These are phyloP conservation scores for Boeremia lycopersici DNA, from an alignment of 2,329 filamentous ascomycete genomes.

Conservation along the genomic window DNA sequence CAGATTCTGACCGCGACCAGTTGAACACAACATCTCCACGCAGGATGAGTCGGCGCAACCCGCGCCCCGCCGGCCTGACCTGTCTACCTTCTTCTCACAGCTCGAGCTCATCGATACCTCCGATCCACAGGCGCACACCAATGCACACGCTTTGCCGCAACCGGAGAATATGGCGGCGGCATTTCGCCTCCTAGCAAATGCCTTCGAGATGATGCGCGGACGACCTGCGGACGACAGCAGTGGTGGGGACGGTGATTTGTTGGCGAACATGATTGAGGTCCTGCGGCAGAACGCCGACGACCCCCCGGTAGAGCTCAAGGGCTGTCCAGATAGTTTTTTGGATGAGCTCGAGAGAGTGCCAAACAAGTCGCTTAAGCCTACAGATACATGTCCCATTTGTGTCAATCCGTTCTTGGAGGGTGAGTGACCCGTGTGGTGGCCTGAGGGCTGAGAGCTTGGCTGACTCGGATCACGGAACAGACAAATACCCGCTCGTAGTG, in stretches of 20 bases:
- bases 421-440: constrained; percentile 28
- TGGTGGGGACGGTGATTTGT: constrained; percentile 48
- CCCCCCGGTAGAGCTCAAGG: constrained; percentile 65
- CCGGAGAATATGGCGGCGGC: constrained; percentile 66
- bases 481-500: constrained; percentile 68
- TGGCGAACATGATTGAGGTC: constrained; percentile 61
- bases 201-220: constrained; percentile 63
- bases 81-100: constrained; percentile 68
- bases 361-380: constrained; percentile 59
- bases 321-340: constrained; percentile 66
- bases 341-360: constrained; percentile 66
- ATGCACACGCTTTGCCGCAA: constrained; percentile 64
- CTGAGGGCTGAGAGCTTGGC: constrained; percentile 12
- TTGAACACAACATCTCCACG: constrained; percentile 56
- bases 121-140: constrained; percentile 56
- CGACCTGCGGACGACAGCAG: constrained; percentile 40
- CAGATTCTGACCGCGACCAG: constrained; percentile 40
- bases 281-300: constrained; percentile 62
- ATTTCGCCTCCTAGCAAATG: constrained; percentile 65
- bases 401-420: constrained; percentile 66
- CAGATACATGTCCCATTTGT: constrained; percentile 65
- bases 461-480: constrained; percentile 36
- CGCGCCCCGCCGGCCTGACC: constrained; percentile 63
- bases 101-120: constrained; percentile 64
- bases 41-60: constrained; percentile 45